Percentiles rank a stretch among this genome's conserved stretches.
These are phyloP conservation scores for Stemphylium beticola DNA, from an alignment of 2,329 filamentous ascomycete genomes.

Conservation along the genomic window DNA sequence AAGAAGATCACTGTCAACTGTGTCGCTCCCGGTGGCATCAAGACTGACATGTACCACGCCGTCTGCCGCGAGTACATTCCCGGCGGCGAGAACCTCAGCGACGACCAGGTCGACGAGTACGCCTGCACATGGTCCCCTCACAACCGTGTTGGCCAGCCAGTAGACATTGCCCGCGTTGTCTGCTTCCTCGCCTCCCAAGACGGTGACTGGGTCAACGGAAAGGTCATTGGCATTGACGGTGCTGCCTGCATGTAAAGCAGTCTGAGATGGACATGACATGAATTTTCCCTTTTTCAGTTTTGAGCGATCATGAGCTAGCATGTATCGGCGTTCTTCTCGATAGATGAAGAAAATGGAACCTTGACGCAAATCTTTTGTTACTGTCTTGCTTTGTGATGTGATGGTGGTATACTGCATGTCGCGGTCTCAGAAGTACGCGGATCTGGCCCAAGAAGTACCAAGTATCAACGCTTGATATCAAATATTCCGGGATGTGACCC, in stretches of 20 bases:
- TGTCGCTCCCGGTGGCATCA: conserved; percentile 63
- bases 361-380: background rate
- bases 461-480: no score
- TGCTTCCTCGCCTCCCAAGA: conserved; percentile 65
- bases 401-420: background rate
- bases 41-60: conserved; percentile 66
- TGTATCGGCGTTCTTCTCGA: conserved; percentile 12
- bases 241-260: conserved; percentile 51
- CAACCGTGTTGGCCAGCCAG: conserved; percentile 69
- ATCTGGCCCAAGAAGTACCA: no score
- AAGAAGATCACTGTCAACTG: conserved; percentile 66
- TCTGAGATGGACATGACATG: conserved; percentile 1
- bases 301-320: conserved; percentile 7
- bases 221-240: conserved; percentile 58
- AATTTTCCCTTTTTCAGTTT: conserved; percentile 2
- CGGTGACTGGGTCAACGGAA: conserved; percentile 63
- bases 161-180: conserved; percentile 71
- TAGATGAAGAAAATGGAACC: conserved; percentile 9
- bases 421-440: no score
- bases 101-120: conserved; percentile 67
- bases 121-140: conserved; percentile 69
- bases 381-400: background rate
- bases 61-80: conserved; percentile 70
- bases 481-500: no score
- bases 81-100: conserved; percentile 59